Conservation (phyloP, 2,329 filamentous ascomycete genomes). For the Aspergillus versicolor region DNA sequence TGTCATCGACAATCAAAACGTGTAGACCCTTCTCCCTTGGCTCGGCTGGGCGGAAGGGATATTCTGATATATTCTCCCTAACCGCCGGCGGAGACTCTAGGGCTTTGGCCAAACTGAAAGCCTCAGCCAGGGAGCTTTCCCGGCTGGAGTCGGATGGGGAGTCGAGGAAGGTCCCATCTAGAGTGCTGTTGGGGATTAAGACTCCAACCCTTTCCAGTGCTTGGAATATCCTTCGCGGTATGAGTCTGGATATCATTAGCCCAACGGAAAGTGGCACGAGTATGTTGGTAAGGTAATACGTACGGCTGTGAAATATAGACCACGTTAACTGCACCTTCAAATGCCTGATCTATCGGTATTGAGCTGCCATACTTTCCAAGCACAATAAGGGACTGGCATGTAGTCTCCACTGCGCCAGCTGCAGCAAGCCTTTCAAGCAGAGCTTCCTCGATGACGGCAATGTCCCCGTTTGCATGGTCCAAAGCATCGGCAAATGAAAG, state of each 20-base stretch:
- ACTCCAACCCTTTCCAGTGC: slow-evolving; percentile 19
- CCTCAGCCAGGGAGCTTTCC: slow-evolving; percentile 16
- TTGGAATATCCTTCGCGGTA: slow-evolving; percentile 26
- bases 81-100: slow-evolving; percentile 18
- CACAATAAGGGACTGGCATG: slow-evolving; percentile 23
- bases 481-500: slow-evolving; percentile 26
- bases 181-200: neutral
- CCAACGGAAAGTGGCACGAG: neutral
- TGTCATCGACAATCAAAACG: slow-evolving; percentile 44
- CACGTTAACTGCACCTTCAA: slow-evolving; percentile 16
- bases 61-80: slow-evolving; percentile 15
- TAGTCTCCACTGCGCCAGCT: slow-evolving; percentile 8
- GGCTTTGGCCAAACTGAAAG: slow-evolving; percentile 16
- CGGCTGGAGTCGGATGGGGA: slow-evolving; percentile 13
- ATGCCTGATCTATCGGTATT: slow-evolving; percentile 3
- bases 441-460: slow-evolving; percentile 29
- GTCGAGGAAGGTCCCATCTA: neutral
- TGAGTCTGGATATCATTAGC: slow-evolving; percentile 23
- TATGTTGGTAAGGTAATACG: neutral
- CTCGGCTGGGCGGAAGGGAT: slow-evolving; percentile 1
- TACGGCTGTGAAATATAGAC: slow-evolving; percentile 30
- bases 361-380: slow-evolving; percentile 17
- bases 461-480: slow-evolving; percentile 23
- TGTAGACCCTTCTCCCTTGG: slow-evolving; percentile 12
- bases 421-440: slow-evolving; percentile 17